Evolutionary conservation across 2,329 filamentous ascomycete species (phyloP).

Genomic region (Balansia obtecta): DNA sequence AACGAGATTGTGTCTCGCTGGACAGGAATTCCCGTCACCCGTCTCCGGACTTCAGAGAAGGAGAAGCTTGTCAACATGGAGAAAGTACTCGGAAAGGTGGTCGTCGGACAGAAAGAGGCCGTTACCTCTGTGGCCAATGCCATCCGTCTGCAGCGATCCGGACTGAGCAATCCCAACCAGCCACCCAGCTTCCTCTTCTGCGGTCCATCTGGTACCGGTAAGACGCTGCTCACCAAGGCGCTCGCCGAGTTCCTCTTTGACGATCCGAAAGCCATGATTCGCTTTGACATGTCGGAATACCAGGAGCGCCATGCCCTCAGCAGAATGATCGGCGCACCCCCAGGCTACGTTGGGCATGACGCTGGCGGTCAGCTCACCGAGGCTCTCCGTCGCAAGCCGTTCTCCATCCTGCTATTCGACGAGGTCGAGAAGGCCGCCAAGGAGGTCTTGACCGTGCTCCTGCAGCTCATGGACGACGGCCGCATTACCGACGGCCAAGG

Average conservation of each 20-base stretch:
- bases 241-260: conserved; percentile 97
- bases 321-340: conserved; percentile 94
- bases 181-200: conserved; percentile 98
- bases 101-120: conserved; percentile 90
- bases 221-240: conserved; percentile 92
- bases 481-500: conserved; percentile 98
- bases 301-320: conserved; percentile 93
- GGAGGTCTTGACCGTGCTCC: conserved; percentile 86
- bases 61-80: conserved; percentile 99
- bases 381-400: conserved; percentile 82
- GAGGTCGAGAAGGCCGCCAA: conserved; percentile 98
- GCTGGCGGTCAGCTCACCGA: conserved; percentile 93
- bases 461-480: conserved; percentile 99
- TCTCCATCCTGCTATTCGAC: conserved; percentile 95
- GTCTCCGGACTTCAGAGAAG: conserved; percentile 89
- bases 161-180: conserved; percentile 89
- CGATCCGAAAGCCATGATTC: conserved; percentile 93
- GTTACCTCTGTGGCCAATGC: conserved; percentile 89
- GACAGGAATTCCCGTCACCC: conserved; percentile 96
- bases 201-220: conserved; percentile 94
- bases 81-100: conserved; percentile 66
- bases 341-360: conserved; percentile 94
- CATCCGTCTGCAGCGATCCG: conserved; percentile 88
- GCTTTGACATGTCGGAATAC: conserved; percentile 99
- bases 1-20: conserved; percentile 95